Base-by-base conservation (phyloP, 495 filamentous ascomycete species). In the Aspergillus sclerotiicarbonarius region DNA sequence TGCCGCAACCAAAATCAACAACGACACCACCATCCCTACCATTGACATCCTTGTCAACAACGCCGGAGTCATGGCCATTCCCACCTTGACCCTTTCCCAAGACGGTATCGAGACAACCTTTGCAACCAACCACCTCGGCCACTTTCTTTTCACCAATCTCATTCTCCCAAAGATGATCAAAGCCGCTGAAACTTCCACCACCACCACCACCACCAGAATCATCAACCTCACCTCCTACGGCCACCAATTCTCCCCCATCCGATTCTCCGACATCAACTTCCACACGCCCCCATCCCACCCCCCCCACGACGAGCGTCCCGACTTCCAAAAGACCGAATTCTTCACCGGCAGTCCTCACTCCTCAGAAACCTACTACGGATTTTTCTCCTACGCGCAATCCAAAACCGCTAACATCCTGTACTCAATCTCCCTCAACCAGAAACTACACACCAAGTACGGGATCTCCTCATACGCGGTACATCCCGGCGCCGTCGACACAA, bases 41-140 rank as follows among this genome's bases (percentile, higher is more conserved):
- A 80, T 90, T 46, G 84, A 89, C 67, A 81, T 88, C 13, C 62
- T 90, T 19, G 83, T 89, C 67, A 90, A 90, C 72, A 90, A 87
- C 65, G 84, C 86, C n/a, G 87, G 80, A 7, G 76, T 89, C 58
- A 89, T 89, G 86, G 76, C 73, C 8, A 63, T 63, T 43, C 21
- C 46, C 9, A 71, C 62, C 20, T 76, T 63, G 59, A 56, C 53
- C 31, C 56, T 64, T 30, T 76, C 67, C 32, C 67, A 33, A 20
- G 76, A 79, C 18, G 75, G 75, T 0, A 61, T 80, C 39, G 84
- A 88, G 63, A 58, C 64, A 18, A 84, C 87, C 53, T 75, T 88
- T 19, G 82, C 71, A 1, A 72, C 74, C 1, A 84, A 83, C 66
- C 77, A 86, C 62, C 57, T 88, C 6, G 80, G 81, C 19, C 82